Base-by-base conservation (phyloP, 2,329 filamentous ascomycete genomes). In the Penicillium italicum region DNA sequence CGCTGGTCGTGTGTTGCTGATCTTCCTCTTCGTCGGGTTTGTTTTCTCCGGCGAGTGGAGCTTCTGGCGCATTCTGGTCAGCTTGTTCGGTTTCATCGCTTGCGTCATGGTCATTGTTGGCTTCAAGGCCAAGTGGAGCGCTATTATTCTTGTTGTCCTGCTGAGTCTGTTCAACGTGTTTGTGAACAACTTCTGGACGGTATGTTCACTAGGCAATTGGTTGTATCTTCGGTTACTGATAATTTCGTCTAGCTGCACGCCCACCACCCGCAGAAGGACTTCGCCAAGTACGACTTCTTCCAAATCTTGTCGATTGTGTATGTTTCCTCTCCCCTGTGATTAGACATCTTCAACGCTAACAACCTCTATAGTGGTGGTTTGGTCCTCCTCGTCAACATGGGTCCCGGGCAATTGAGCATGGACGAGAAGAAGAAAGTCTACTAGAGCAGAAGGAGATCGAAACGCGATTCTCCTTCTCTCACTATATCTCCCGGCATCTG, bases 391-490 rank as follows among this genome's bases (percentile, higher is more conserved):
- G 92, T 97, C 79, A 99, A 99, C 85, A 97, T 94, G 85, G 94
- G 94, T 59, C 94, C 94, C 10, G 94, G 94, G 62, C 92, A 96
- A 76, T 89, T 97, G 82, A 96, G 90, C 75, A 93, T 97, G 76
- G 94, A 99, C 77, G 94, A 99, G 85, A 99, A 99, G 90, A 99
- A 99, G 87, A 99, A 99, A 85, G 94, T 99, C 66, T 99, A 99
- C 80, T 99, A 84, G 59, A 44, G 38, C 18, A 47, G 56, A 50
- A 48, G 18, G 50, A 7, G 3, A 11, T 42, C 52, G 40, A 54
- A 53, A 45, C 5, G 38, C 24, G 53, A 55, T 50, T 37, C 42
- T n/a, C 28, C 43, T 45, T 41, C 50, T 53, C 50, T 57, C 42
- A 52, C 43, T 64, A 59, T 61, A 61, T 36, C 44, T 43, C 26